phyloP scores from a whole-genome alignment of 2,329 filamentous ascomycete genomes.

The Aspergillus tamarii region DNA sequence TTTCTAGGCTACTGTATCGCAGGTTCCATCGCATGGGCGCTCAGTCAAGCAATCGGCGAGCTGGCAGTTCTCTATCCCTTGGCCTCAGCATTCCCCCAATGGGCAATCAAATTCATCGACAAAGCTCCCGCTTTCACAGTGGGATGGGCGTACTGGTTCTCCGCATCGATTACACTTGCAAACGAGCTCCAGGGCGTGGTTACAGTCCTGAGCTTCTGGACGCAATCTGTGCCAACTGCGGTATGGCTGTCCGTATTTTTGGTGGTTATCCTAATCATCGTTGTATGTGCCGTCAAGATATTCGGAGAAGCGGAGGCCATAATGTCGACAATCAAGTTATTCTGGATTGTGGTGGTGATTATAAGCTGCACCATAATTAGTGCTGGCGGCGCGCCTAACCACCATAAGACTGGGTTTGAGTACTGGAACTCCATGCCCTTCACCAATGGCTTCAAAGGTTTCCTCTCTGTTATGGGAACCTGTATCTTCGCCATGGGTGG shows the following conservation, averaged over 20 bases:
- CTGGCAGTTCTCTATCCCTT: slow-evolving; percentile 52
- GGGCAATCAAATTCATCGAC: slow-evolving; percentile 49
- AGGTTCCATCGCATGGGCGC: slow-evolving; percentile 44
- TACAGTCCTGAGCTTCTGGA: slow-evolving; percentile 52
- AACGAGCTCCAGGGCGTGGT: slow-evolving; percentile 47
- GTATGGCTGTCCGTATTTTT: slow-evolving; percentile 50
- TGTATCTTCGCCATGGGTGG: slow-evolving; percentile 66
- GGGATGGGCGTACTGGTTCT: slow-evolving; percentile 53
- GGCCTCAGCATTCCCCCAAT: slow-evolving; percentile 51
- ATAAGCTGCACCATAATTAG: slow-evolving; percentile 24
- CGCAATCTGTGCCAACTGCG: slow-evolving; percentile 43
- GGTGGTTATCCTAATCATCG: slow-evolving; percentile 46
- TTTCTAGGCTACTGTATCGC: slow-evolving; percentile 49
- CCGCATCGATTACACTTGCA: slow-evolving; percentile 48
- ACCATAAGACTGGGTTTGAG: slow-evolving; percentile 22
- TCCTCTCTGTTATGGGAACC: slow-evolving; percentile 66
- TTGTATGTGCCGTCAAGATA: slow-evolving; percentile 47
- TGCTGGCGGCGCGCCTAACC: not conserved
- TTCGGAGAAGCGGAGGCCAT: slow-evolving; percentile 54
- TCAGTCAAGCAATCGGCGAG: slow-evolving; percentile 51
- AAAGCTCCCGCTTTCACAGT: slow-evolving; percentile 49
- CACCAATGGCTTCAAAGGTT: slow-evolving; percentile 57
- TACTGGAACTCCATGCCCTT: slow-evolving; percentile 51
- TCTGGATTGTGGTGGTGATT: slow-evolving; percentile 53
- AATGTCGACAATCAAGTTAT: slow-evolving; percentile 48